These are phyloP conservation scores for Cercospora janseana DNA, from an alignment of 2,329 filamentous ascomycete species.

Conservation along the genomic window DNA sequence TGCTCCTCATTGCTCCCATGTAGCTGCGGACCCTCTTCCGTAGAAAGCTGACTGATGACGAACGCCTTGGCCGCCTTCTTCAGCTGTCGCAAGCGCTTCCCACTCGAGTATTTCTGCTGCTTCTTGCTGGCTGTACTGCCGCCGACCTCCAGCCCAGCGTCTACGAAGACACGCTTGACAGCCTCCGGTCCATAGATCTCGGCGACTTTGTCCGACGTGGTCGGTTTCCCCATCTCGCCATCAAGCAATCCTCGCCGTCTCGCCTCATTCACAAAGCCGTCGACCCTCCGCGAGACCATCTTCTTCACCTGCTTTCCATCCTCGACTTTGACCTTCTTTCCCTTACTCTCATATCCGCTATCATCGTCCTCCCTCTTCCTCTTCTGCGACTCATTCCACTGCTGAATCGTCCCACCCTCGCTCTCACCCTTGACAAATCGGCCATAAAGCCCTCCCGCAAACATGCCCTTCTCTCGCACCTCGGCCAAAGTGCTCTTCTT, in stretches of 20 bases:
- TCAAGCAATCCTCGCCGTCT: constrained; percentile 12
- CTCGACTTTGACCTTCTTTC: constrained; percentile 20
- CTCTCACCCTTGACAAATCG: constrained; percentile 81
- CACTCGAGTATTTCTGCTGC: constrained; percentile 19
- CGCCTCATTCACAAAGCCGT: constrained; percentile 16
- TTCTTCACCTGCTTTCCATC: constrained; percentile 9
- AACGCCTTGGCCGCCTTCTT: constrained; percentile 22
- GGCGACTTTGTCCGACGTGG: constrained; percentile 4
- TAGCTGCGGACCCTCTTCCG: constrained; percentile 11
- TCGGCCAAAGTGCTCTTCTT: constrained; percentile 57
- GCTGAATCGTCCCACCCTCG: constrained; percentile 66
- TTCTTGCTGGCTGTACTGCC: constrained; percentile 5
- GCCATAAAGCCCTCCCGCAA: constrained; percentile 66
- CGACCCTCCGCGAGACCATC: constrained; percentile 1
- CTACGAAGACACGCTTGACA: constrained; percentile 11
- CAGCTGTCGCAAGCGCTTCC: constrained; percentile 22
- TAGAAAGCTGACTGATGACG: constrained; percentile 17
- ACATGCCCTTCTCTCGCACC: constrained; percentile 48
- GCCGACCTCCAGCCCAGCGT: constrained; percentile 5
- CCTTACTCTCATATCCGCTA: constrained; percentile 18
- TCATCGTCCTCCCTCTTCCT: constrained; percentile 11
- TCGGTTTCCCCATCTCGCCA: constrained; percentile 18
- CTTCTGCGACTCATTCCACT: constrained; percentile 20
- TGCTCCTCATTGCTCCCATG: constrained; percentile 8
- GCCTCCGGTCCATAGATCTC: constrained; percentile 13